Base-by-base conservation (phyloP, 306 rosid genomes). In the Inga laurina region DNA sequence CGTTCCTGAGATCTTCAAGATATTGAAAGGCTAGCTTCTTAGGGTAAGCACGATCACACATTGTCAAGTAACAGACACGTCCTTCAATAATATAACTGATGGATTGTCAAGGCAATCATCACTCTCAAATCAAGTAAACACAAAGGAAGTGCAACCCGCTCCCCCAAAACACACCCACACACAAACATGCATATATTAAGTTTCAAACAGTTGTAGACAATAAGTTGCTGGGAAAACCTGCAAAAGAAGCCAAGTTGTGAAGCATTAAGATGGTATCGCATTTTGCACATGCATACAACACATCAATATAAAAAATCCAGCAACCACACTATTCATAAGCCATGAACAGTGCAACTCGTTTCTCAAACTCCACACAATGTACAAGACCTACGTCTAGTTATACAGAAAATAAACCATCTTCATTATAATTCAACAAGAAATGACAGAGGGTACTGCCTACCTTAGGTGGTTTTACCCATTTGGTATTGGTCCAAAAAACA, bases 1-100 rank as follows among this genome's bases (percentile, higher is more conserved):
- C 99, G 22, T 94, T 94, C 89, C 90, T 92, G 69, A 97, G 97
- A 51, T 97, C 99, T 91, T 97, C 99, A 85, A 97, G 98, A 89
- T 97, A 97, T 86, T 97, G 99, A 88, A 91, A 97, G 79, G 99
- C 99, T 77, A 97, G 95, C 90, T 97, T 97, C 93, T 97, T 97
- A 64, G 99, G 99, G 83, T 97, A 97, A 39, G 98, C 95, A 45
- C 98, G 97, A 79, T 97, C 99, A 51, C 99, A 97, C 98, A 97
- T 92, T 77, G 98, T 94, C 94, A 97, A 90, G 88, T 97, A 97
- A 88, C 99, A 97, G 49, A 97, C 99, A 34, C 97, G 92, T 79
- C 98, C 99, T 94, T 97, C 98, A 24, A 94, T 97, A 16, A 97
- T 91, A 84, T 97, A 97, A 78, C 99, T 97, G 68, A 77, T 83